Percentiles rank a stretch among this genome's conserved stretches.
These are phyloP conservation scores for Candida freyschussii DNA, from an alignment of 1,139 yeast species.

Conservation along the genomic window DNA sequence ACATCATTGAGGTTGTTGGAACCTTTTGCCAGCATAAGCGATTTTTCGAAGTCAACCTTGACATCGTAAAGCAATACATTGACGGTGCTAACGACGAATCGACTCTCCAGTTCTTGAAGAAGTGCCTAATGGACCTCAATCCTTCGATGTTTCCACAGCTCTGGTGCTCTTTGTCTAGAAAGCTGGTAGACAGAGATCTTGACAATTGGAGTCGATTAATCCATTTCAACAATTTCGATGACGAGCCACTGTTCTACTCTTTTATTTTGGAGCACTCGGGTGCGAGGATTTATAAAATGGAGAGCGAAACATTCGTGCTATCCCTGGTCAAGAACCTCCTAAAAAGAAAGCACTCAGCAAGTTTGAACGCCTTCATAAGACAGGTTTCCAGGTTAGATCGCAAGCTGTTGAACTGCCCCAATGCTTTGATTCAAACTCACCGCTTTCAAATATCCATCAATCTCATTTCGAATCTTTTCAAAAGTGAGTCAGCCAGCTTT, in stretches of 20 bases:
- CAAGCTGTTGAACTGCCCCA: constrained; percentile 9
- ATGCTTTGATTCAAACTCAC: constrained; percentile 16
- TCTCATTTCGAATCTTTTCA: constrained; percentile 15
- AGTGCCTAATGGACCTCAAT: constrained; percentile 14
- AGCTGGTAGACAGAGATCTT: constrained; percentile 12
- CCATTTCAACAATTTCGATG: constrained; percentile 19
- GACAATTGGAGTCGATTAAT: constrained; percentile 23
- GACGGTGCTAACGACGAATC: background rate
- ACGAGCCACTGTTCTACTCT: constrained; percentile 18
- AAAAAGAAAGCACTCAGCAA: constrained; percentile 10
- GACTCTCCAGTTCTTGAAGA: constrained; percentile 10
- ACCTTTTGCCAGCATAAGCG: constrained; percentile 5
- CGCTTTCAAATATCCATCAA: constrained; percentile 16
- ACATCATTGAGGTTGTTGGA: constrained; percentile 9
- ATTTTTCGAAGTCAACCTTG: constrained; percentile 7
- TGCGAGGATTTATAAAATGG: constrained; percentile 9
- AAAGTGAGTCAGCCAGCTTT: constrained; percentile 6
- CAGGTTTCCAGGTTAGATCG: constrained; percentile 20
- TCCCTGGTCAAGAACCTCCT: constrained; percentile 14
- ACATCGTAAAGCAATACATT: constrained; percentile 5
- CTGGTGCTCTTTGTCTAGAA: constrained; percentile 20
- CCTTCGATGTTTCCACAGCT: constrained; percentile 17
- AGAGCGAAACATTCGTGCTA: constrained; percentile 14
- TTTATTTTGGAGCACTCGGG: constrained; percentile 21
- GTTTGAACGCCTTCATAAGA: constrained; percentile 16